phyloP scores from a whole-genome alignment of 176 grass and related monocot species.

The Otatea glauca region DNA sequence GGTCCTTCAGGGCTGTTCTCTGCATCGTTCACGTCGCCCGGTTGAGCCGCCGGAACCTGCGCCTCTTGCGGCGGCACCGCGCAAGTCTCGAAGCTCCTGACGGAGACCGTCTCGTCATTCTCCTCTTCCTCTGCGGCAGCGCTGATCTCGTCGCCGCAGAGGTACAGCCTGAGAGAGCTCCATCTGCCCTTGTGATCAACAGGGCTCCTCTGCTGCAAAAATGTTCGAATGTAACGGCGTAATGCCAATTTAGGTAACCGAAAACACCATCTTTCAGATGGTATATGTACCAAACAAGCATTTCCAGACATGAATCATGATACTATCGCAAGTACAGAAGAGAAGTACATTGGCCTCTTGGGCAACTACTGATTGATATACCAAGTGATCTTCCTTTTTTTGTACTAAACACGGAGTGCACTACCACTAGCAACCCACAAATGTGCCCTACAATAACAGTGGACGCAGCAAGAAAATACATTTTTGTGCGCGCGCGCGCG shows the following conservation, averaged over 20 bases:
- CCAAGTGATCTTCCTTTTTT: background rate
- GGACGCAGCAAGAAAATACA: background rate
- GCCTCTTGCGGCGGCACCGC: conserved; percentile 26
- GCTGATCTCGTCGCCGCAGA: conserved; percentile 79
- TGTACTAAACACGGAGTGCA: background rate
- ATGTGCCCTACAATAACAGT: background rate
- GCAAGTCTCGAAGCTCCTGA: conserved; percentile 54
- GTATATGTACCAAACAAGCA: background rate
- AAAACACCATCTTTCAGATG: background rate
- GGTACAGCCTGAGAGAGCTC: conserved; percentile 66
- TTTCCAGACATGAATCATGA: background rate
- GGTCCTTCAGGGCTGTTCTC: background rate
- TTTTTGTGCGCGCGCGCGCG: background rate
- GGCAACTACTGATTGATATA: background rate
- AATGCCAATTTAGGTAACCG: background rate
- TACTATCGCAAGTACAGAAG: conserved; percentile 14
- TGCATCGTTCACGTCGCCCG: background rate
- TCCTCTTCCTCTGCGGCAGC: conserved; percentile 37
- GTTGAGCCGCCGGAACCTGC: background rate
- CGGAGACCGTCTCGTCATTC: conserved; percentile 50
- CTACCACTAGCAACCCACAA: background rate
- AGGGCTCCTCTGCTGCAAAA: conserved; percentile 55
- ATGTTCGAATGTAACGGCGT: background rate
- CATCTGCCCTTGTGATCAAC: conserved; percentile 61
- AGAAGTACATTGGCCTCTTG: background rate